Evolutionary conservation across 2,329 filamentous ascomycete species (phyloP), one percentile per base, ranked within the genome.

Genomic region (Didymosphaeria variabile): DNA sequence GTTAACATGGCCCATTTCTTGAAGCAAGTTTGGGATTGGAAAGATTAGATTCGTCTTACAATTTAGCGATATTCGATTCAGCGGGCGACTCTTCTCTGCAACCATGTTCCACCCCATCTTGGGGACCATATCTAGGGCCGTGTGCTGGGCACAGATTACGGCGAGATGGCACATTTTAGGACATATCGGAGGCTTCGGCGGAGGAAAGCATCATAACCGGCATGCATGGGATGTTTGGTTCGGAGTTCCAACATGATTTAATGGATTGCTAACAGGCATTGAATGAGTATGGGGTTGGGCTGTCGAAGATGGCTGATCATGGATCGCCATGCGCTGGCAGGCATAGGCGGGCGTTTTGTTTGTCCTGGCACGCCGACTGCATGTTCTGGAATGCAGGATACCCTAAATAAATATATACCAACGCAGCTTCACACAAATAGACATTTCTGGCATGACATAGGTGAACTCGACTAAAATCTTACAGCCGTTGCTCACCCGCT

Each of bases 1-100:
- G 95, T 99, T 77, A 98, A 98, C 80, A 98, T 99, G 94, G 88
- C 88, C 67, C 91, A 93, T 73, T 99, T 97, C 80, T 86, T 99
- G 61, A 89, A 90, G 63, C 93, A 95, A 71, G 95, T 99, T 46
- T 99, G 95, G 95, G 95, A 94, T 61, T 99, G 95, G 95, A 90
- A 95, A 66, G 89, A 93, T 65, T 89, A 77, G 34, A 69, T 55
- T 53, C 49, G 46, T 31, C 32, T 49, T 17, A 32, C 55, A 34
- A 51, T 31, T 34, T 45, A 34, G 21, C 40, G 36, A 45, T 52
- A 60, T 53, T 59, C 59, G 59, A 60, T 67, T 64, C 49, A 57
- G 50, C 55, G 50, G 59, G 46, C 51, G 58, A 40, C 31, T 61
- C 53, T 62, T 65, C 54, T 57, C 50, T 62, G 45, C 49, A 55